These are phyloP conservation scores for Juglanconis juglandina DNA, from an alignment of 2,329 filamentous ascomycete genomes.

Conservation along the genomic window DNA sequence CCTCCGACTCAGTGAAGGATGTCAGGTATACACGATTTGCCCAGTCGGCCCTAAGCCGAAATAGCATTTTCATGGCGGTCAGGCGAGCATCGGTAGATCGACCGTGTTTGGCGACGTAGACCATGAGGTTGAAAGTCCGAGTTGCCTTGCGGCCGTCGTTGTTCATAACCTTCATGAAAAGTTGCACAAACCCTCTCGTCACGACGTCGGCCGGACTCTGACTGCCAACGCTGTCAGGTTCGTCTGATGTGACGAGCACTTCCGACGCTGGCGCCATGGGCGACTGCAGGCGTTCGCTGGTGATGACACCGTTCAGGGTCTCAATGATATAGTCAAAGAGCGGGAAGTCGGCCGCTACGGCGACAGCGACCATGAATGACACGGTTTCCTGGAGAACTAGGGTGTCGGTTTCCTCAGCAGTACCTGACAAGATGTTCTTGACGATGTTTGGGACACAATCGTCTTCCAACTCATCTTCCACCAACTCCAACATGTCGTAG, in stretches of 20 bases:
- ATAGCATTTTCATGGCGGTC: conserved; percentile 73
- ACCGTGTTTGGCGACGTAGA: conserved; percentile 59
- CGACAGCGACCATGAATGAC: conserved; percentile 62
- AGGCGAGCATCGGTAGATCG: conserved; percentile 65
- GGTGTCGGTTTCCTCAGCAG: conserved; percentile 62
- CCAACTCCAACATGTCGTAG: conserved; percentile 55
- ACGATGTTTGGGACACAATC: conserved; percentile 58
- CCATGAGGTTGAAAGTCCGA: conserved; percentile 58
- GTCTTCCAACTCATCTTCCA: conserved; percentile 56
- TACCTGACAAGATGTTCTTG: conserved; percentile 56
- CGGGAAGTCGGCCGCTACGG: conserved; percentile 53
- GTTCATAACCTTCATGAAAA: conserved; percentile 74
- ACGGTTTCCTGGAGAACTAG: conserved; percentile 63
- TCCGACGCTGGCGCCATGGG: conserved; percentile 32
- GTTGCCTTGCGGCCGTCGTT: conserved; percentile 62
- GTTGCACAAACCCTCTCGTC: conserved; percentile 65
- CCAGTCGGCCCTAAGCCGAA: conserved; percentile 79
- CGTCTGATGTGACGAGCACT: conserved; percentile 24
- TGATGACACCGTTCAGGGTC: conserved; percentile 48
- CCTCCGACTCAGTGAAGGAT: conserved; percentile 66
- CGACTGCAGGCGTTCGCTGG: conserved; percentile 44
- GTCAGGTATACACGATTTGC: conserved; percentile 72
- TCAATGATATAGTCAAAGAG: conserved; percentile 59
- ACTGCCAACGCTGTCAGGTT: conserved; percentile 24
- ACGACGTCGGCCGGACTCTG: conserved; percentile 68